phyloP scores from a whole-genome alignment of 495 filamentous ascomycete genomes.

The Lepidopterella palustris region DNA sequence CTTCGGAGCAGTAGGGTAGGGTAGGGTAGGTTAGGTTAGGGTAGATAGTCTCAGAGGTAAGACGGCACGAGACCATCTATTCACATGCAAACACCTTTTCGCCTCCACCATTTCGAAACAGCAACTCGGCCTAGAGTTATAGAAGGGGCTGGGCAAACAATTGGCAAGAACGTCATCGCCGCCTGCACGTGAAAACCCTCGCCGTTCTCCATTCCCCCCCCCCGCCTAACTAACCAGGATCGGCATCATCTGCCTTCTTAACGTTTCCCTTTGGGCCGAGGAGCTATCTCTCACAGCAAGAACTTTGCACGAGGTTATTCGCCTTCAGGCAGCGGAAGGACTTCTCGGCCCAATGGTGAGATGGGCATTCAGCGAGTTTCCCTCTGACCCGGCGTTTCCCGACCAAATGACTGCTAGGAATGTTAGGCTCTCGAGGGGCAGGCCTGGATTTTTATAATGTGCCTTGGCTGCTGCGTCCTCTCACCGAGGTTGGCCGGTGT shows the following conservation, averaged over 20 bases:
- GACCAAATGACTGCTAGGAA: background rate
- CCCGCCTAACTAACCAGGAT: background rate
- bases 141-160: background rate
- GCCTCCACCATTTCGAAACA: background rate
- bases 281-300: background rate
- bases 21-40: too few relatives aligned
- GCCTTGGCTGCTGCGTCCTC: background rate
- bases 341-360: constrained; percentile 1
- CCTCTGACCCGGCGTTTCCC: constrained; percentile 2
- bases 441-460: background rate
- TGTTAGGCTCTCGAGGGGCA: background rate
- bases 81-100: background rate
- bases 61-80: background rate
- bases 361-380: background rate
- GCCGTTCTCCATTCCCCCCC: background rate
- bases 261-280: constrained; percentile 27
- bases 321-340: background rate
- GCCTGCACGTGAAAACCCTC: background rate
- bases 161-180: background rate
- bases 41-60: too few relatives aligned
- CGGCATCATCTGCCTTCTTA: background rate
- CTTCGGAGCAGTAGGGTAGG: too few relatives aligned
- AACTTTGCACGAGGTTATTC: background rate
- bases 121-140: too few relatives aligned
- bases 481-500: background rate